Conservation (phyloP, 1,284 basidiomycete species). For the Neolentinus lepideus region DNA sequence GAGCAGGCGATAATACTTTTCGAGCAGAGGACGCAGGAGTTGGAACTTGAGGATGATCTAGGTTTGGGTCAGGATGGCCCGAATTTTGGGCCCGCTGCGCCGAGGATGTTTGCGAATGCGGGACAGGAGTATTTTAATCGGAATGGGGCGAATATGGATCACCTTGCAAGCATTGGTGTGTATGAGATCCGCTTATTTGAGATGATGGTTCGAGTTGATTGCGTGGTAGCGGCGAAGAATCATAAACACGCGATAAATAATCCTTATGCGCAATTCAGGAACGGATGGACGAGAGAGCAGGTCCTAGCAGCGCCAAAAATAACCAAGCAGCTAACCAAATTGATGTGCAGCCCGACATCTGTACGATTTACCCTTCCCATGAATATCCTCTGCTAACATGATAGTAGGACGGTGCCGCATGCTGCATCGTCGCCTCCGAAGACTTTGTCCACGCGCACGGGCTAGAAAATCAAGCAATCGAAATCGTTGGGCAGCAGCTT, state of each 20-base stretch:
- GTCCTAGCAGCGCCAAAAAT: constrained; percentile 62
- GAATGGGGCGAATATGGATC: constrained; percentile 62
- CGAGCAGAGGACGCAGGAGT: constrained; percentile 34
- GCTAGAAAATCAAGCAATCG: constrained; percentile 83
- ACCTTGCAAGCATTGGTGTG: constrained; percentile 73
- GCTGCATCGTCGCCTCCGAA: constrained; percentile 74
- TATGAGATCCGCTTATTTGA: not conserved
- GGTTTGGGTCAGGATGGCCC: constrained; percentile 32
- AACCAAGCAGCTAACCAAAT: constrained; percentile 72
- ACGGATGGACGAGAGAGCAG: constrained; percentile 69
- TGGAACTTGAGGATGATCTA: constrained; percentile 54
- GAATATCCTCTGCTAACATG: not conserved
- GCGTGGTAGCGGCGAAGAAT: constrained; percentile 64
- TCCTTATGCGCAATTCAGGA: constrained; percentile 81
- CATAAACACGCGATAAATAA: constrained; percentile 79
- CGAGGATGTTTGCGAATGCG: constrained; percentile 75
- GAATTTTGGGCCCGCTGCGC: constrained; percentile 65
- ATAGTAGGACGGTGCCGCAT: constrained; percentile 63
- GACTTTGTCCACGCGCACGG: constrained; percentile 71
- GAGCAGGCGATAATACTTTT: constrained; percentile 49
- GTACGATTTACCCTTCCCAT: constrained; percentile 22
- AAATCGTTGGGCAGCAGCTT: constrained; percentile 61
- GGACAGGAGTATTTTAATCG: constrained; percentile 75
- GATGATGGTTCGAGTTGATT: too few species aligned
- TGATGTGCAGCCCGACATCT: constrained; percentile 86